A percentile compares a stretch with the other conserved stretches of the same genome.
phyloP scores from a whole-genome alignment of 163 green algal species.

The Scenedesmus sp. region DNA sequence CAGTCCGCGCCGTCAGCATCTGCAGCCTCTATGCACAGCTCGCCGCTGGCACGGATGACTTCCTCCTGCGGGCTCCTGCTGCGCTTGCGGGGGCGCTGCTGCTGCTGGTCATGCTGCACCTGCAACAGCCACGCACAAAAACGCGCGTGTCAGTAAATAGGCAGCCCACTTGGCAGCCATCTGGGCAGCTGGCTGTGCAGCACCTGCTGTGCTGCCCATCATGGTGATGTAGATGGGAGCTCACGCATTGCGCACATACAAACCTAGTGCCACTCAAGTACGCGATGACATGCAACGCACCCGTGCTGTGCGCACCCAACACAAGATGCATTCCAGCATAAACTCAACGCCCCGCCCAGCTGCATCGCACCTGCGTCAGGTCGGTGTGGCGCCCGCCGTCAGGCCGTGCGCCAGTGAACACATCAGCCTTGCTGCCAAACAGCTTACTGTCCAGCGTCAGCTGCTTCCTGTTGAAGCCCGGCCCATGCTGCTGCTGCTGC shows the following conservation, averaged over 20 bases:
- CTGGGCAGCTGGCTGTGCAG: background rate
- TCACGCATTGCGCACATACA: no score
- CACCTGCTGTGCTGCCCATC: background rate
- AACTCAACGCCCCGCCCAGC: background rate
- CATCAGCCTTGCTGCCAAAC: background rate
- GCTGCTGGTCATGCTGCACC: background rate
- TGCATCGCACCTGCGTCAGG: constrained; percentile 11
- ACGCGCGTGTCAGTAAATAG: background rate
- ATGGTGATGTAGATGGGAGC: no score
- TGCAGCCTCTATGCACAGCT: background rate
- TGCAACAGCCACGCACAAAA: background rate
- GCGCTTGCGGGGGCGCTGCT: background rate
- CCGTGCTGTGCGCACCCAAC: no score
- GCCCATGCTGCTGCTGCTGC: background rate
- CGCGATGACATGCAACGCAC: no score
- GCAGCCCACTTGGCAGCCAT: background rate
- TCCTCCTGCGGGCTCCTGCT: background rate
- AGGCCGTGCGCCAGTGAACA: background rate
- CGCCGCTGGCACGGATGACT: background rate
- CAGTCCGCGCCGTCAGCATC: background rate
- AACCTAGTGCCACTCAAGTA: no score
- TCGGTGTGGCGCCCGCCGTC: background rate
- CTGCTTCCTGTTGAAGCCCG: background rate
- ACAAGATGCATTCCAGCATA: no score
- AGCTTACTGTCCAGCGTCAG: background rate